Conservation (phyloP, 2,329 filamentous ascomycete genomes). For the Paraphoma chrysanthemicola region DNA sequence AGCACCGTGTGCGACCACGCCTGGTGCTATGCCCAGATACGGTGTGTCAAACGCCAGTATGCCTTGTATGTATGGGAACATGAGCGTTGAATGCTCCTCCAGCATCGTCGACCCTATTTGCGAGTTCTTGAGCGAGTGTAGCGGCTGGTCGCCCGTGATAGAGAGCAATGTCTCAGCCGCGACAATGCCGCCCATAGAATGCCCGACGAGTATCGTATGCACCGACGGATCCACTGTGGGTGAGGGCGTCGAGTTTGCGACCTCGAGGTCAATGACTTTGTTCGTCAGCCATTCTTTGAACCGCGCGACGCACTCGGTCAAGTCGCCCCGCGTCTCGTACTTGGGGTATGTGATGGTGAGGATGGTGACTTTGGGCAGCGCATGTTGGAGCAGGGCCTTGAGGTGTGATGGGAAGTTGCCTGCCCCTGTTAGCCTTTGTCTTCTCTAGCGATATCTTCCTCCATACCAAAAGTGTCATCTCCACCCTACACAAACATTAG, state of each 20-base stretch:
- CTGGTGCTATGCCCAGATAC: slow-evolving; percentile 80
- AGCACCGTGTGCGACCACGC: slow-evolving; percentile 84
- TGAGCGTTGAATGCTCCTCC: slow-evolving; percentile 65
- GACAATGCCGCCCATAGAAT: slow-evolving; percentile 90
- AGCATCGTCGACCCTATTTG: slow-evolving; percentile 40
- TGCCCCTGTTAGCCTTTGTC: neutral
- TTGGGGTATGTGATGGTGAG: slow-evolving; percentile 76
- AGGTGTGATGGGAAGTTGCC: slow-evolving; percentile 76
- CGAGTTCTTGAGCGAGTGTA: slow-evolving; percentile 45
- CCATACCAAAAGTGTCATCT: slow-evolving; percentile 72
- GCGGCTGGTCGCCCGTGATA: slow-evolving; percentile 65
- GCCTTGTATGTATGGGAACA: slow-evolving; percentile 93
- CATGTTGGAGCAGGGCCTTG: slow-evolving; percentile 66
- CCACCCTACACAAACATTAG: slow-evolving; percentile 62
- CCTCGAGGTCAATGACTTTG: slow-evolving; percentile 93
- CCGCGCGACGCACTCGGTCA: slow-evolving; percentile 71
- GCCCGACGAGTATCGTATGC: slow-evolving; percentile 80
- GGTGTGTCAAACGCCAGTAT: slow-evolving; percentile 95
- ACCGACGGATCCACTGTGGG: slow-evolving; percentile 88
- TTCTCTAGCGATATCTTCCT: neutral
- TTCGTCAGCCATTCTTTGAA: slow-evolving; percentile 88
- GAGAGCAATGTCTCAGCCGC: slow-evolving; percentile 86
- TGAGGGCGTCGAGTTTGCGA: slow-evolving; percentile 77
- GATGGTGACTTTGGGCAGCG: slow-evolving; percentile 73
- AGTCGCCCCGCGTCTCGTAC: slow-evolving; percentile 81